These are phyloP conservation scores for Mercurialis annua DNA, from an alignment of 345 rosid species.

Conservation along the genomic window DNA sequence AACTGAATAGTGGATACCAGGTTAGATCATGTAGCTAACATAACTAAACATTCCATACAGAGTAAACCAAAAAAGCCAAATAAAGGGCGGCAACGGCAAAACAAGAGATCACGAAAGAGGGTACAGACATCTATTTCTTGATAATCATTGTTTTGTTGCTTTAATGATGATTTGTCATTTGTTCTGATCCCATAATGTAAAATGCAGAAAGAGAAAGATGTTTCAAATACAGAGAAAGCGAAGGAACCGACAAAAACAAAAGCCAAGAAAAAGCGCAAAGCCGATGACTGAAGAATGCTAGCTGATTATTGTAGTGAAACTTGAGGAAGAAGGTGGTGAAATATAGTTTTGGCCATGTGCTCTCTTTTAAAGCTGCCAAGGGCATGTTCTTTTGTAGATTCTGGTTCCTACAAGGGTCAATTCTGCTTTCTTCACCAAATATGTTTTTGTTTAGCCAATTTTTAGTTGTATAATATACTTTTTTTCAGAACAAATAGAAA, in stretches of 20 bases:
- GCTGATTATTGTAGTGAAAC: too few species aligned
- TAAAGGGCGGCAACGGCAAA: slow-evolving; percentile 36
- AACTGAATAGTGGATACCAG: slow-evolving; percentile 3
- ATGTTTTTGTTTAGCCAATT: not conserved
- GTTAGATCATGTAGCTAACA: not conserved
- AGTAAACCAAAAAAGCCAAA: slow-evolving; percentile 31
- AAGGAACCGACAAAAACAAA: slow-evolving; percentile 17
- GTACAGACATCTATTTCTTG: slow-evolving; percentile 15
- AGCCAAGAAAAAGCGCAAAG: slow-evolving; percentile 39
- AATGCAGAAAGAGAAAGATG: slow-evolving; percentile 28
- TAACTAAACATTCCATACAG: slow-evolving; percentile 22
- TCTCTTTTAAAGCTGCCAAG: not conserved
- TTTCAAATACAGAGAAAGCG: slow-evolving; percentile 19
- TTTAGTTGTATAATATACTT: not conserved
- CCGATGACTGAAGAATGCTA: slow-evolving; percentile 21
- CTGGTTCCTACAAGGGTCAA: not conserved
- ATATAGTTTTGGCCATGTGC: not conserved
- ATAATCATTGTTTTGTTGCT: not conserved
- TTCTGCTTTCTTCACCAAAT: not conserved
- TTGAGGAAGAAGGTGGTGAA: not conserved
- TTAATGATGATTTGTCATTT: not conserved
- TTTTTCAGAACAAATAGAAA: too few species aligned
- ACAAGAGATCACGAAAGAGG: slow-evolving; percentile 35
- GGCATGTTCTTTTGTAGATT: not conserved
- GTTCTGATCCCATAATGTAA: slow-evolving; percentile 1